phyloP scores from a whole-genome alignment of 2,329 filamentous ascomycete species.

The Ophiocordyceps polyrhachis-furcata region DNA sequence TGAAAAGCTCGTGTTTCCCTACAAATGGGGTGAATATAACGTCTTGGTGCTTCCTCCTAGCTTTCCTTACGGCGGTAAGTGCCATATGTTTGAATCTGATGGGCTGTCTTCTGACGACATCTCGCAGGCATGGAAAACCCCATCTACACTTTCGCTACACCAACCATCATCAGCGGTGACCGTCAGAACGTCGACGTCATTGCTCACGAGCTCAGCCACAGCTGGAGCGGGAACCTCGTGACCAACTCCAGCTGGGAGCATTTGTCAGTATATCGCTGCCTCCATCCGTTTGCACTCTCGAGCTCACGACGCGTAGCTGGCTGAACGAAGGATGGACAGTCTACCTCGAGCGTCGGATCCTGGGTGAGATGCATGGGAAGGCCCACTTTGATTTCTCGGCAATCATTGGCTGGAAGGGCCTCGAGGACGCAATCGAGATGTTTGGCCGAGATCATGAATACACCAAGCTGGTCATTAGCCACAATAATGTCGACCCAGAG shows the following conservation, averaged over 20 bases:
- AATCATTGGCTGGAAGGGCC: constrained; percentile 87
- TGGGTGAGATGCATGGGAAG: constrained; percentile 61
- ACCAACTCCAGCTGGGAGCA: constrained; percentile 68
- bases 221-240: constrained; percentile 81
- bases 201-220: constrained; percentile 60
- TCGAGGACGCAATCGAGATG: constrained; percentile 60
- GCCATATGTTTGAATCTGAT: background rate
- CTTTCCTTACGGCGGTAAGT: constrained; percentile 66
- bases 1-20: constrained; percentile 66
- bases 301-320: constrained; percentile 26
- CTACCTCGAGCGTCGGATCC: constrained; percentile 78
- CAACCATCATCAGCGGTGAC: constrained; percentile 81
- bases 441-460: constrained; percentile 78
- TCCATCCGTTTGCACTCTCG: background rate
- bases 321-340: constrained; percentile 76
- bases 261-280: constrained; percentile 29
- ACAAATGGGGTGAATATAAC: constrained; percentile 91
- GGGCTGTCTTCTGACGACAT: background rate
- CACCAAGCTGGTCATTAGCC: constrained; percentile 74
- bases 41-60: constrained; percentile 76
- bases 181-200: constrained; percentile 91
- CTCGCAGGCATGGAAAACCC: constrained; percentile 66
- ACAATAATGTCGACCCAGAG: constrained; percentile 84
- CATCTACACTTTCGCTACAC: constrained; percentile 86
- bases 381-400: constrained; percentile 81